Conservation (phyloP, 208 protist genomes). For the Perkinsela sp. region DNA sequence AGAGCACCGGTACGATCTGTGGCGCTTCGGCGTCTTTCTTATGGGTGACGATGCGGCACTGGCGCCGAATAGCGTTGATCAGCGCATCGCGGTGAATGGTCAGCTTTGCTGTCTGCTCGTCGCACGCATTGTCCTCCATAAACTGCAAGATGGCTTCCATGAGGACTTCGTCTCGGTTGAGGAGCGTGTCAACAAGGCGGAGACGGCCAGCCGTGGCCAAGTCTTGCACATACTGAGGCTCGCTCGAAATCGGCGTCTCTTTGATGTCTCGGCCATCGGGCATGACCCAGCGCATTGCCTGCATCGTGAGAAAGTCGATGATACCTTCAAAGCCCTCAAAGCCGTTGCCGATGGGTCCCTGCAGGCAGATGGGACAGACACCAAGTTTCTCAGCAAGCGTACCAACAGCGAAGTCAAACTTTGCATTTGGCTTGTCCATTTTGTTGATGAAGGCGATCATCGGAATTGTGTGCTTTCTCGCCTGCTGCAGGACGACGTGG, state of each 20-base stretch:
- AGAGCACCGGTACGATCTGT: constrained; percentile 49
- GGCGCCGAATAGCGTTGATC: constrained; percentile 20
- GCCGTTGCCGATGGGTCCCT: constrained; percentile 40
- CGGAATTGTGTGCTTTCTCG: constrained; percentile 39
- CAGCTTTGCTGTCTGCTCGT: constrained; percentile 25
- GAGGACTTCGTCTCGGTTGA: constrained; percentile 21
- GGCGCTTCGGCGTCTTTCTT: constrained; percentile 3
- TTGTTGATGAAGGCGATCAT: constrained; percentile 75
- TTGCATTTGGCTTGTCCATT: constrained; percentile 76
- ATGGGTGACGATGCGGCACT: constrained; percentile 8
- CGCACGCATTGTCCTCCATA: constrained; percentile 28
- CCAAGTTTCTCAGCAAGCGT: constrained; percentile 43
- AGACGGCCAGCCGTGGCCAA: constrained; percentile 9
- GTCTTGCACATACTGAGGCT: background rate
- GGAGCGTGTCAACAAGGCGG: constrained; percentile 23
- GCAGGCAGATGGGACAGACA: constrained; percentile 46
- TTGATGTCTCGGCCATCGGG: background rate
- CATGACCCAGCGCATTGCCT: constrained; percentile 14
- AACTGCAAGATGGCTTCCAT: constrained; percentile 23
- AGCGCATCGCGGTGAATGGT: constrained; percentile 18
- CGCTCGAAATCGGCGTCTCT: constrained; percentile 5
- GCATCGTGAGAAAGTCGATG: constrained; percentile 49
- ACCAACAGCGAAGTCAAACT: constrained; percentile 23
- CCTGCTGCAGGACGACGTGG: constrained; percentile 58
- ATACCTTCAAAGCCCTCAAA: constrained; percentile 43